Evolutionary conservation across 305 asterid genomes (phyloP), one percentile per base, ranked within the genome.

Genomic region (Solanum aculeatissimum): DNA sequence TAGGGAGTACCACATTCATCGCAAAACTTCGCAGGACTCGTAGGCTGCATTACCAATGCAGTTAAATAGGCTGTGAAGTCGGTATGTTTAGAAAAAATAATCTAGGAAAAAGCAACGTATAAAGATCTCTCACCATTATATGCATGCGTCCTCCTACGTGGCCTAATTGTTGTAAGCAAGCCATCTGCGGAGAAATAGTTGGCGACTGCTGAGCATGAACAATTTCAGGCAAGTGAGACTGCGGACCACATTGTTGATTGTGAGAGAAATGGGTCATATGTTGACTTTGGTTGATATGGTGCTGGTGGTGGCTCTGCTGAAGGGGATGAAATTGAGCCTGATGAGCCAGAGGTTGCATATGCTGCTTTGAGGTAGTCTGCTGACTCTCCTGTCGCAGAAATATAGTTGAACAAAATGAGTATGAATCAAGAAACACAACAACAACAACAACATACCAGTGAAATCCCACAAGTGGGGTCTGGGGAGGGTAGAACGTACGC

Each of bases 1-100:
- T 92, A 94, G 25, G 95, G 94, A 88, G 88, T 81, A 77, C 98
- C 99, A 66, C 98, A 96, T 91, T 92, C 94, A 79, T 95, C 97
- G 38, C 98, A 96, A 42, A 85, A 96, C 92, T 96, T 96, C 40
- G 99, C 98, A 75, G 96, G 99, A 86, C 95, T 89, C 9, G 95
- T 81, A 82, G 97, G 93, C 99, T 96, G 93, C 66, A 78, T 18
- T 18, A 53, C 18, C 82, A 51, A 51, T 77, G 21, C 49, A 16
- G 60, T 74, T 15, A 49, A 74, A 25, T 74, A 45, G 60, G 60
- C 40, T 14, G 60, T 51, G 40, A 77, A 7, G 47, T 77, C 82
- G 6, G 29, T 29, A 51, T 9, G 10, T 63, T 27, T 1, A 16
- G 2, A 75, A 23, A 72, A 74, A 53, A 21, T 14, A 19, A 83